These are phyloP conservation scores for Neurospora sp. DNA, from an alignment of 495 filamentous ascomycete species.

Conservation along the genomic window DNA sequence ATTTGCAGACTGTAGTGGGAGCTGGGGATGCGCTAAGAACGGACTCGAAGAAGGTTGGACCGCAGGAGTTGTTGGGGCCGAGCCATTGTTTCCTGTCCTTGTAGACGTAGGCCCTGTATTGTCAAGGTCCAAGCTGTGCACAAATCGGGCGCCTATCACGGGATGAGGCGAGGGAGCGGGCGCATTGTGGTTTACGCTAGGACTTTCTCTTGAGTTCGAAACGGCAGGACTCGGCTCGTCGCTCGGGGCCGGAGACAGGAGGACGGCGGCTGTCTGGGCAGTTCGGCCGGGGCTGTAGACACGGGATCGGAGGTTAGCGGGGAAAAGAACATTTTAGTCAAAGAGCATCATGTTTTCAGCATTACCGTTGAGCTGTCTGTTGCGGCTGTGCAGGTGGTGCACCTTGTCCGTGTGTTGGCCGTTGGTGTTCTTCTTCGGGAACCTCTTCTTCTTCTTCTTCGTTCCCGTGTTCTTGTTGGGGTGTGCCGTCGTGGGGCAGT, in stretches of 20 bases:
- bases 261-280: constrained; percentile 17
- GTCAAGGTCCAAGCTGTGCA: neutral
- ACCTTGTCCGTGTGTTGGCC: neutral
- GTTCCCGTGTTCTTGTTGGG: neutral
- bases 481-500: neutral
- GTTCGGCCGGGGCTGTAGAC: neutral
- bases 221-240: constrained; percentile 39
- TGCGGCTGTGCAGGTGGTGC: constrained; percentile 1
- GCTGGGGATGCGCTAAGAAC: neutral
- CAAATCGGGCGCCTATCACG: constrained; percentile 21
- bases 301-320: neutral
- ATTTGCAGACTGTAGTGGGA: neutral
- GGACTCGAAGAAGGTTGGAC: neutral
- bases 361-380: constrained; percentile 4
- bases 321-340: neutral
- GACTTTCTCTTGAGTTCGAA: constrained; percentile 20
- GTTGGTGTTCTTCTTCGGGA: neutral
- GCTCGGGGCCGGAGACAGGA: constrained; percentile 48
- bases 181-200: constrained; percentile 6
- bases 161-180: neutral
- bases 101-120: neutral
- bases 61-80: neutral
- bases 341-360: constrained; percentile 5
- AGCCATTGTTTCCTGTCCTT: neutral
- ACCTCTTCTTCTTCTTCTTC: neutral